Percentiles rank a stretch among this genome's conserved stretches.
Evolutionary conservation across 768 basidiomycete genomes (phyloP).

Genomic region (Lyophyllum atratum): DNA sequence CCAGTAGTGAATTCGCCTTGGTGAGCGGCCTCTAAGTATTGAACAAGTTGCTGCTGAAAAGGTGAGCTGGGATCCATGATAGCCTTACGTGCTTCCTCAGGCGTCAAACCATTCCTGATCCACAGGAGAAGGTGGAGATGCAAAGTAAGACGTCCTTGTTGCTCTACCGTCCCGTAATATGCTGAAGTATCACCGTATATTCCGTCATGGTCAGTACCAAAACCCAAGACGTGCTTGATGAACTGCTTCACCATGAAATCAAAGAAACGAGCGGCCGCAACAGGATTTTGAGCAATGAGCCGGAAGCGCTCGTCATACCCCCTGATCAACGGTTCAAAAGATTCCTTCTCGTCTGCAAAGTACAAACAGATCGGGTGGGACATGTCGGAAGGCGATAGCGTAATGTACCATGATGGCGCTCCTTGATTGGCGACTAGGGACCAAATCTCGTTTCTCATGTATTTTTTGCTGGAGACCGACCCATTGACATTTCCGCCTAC

Average conservation of each 20-base stretch:
- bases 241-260: neutral
- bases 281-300: conserved; percentile 20
- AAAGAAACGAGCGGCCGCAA: neutral
- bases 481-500: conserved; percentile 20
- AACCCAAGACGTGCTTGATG: conserved; percentile 18
- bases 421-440: conserved; percentile 20
- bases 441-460: conserved; percentile 22
- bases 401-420: conserved; percentile 37
- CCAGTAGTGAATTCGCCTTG: conserved; percentile 9
- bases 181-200: conserved; percentile 28
- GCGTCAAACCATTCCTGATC: conserved; percentile 16
- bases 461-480: conserved; percentile 24
- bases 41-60: conserved; percentile 6
- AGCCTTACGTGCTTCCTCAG: conserved; percentile 1
- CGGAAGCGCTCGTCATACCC: neutral
- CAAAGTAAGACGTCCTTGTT: conserved; percentile 29
- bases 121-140: conserved; percentile 32
- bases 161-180: conserved; percentile 35
- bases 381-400: conserved; percentile 35
- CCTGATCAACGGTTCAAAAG: conserved; percentile 19
- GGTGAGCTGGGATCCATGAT: conserved; percentile 9
- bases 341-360: conserved; percentile 26
- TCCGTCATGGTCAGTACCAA: conserved; percentile 16
- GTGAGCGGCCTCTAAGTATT: conserved; percentile 5
- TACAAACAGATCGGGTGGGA: conserved; percentile 36